Conservation (phyloP, 148 eudicot genomes). For the Fagopyrum tataricum region DNA sequence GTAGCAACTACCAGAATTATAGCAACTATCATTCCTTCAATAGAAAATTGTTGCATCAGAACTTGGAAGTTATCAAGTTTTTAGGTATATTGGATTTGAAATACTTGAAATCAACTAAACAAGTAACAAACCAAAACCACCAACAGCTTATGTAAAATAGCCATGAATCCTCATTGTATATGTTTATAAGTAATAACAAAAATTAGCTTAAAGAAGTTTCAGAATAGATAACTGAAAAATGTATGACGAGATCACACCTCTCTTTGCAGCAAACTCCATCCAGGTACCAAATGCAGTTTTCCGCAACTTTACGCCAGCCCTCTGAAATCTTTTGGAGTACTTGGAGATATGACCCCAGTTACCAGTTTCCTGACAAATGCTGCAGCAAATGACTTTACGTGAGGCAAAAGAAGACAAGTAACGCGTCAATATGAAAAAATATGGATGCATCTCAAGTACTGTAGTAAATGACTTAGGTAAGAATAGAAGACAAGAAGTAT, state of each 20-base stretch:
- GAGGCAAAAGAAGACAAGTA: neutral
- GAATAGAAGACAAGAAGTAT: neutral
- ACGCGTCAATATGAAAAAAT: neutral
- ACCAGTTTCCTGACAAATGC: conserved; percentile 68
- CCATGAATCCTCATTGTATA: neutral
- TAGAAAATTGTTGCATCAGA: neutral
- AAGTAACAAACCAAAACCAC: neutral
- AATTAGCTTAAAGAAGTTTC: neutral
- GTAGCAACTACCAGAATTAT: neutral
- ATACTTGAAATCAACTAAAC: neutral
- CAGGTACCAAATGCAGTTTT: conserved; percentile 63
- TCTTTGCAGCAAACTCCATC: conserved; percentile 78
- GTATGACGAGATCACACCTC: conserved; percentile 35
- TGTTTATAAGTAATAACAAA: neutral
- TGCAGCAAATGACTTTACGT: conserved; percentile 26
- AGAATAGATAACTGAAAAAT: neutral
- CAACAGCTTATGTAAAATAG: neutral
- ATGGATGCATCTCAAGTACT: neutral
- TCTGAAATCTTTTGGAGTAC: conserved; percentile 55
- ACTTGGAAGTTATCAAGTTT: neutral
- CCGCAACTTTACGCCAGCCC: conserved; percentile 69
- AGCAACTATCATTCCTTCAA: neutral
- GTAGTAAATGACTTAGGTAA: neutral
- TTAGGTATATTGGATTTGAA: neutral
- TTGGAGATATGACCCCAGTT: conserved; percentile 69